Evolutionary conservation across 2,329 filamentous ascomycete genomes (phyloP).

Genomic region (Boeremia exigua): DNA sequence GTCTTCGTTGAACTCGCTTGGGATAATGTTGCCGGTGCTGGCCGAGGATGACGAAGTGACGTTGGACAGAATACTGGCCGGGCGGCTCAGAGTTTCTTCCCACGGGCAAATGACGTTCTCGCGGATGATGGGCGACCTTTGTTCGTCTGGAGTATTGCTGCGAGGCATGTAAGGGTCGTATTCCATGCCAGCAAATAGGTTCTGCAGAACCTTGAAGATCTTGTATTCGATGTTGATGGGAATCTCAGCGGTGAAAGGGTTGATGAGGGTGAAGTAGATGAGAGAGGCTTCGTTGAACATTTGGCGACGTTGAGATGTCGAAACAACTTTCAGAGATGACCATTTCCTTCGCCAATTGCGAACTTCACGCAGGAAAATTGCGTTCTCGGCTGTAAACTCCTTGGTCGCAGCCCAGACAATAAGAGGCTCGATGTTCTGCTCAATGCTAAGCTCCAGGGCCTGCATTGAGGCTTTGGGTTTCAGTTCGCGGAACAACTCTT

Average conservation of each 20-base stretch:
- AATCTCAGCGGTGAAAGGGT: slow-evolving; percentile 46
- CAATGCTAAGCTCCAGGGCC: slow-evolving; percentile 43
- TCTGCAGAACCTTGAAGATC: slow-evolving; percentile 45
- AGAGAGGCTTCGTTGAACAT: slow-evolving; percentile 48
- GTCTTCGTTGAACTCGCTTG: slow-evolving; percentile 43
- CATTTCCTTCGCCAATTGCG: slow-evolving; percentile 48
- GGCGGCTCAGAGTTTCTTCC: slow-evolving; percentile 44
- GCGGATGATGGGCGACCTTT: slow-evolving; percentile 28
- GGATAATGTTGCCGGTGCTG: slow-evolving; percentile 36
- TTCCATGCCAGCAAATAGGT: slow-evolving; percentile 39
- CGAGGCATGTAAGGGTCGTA: slow-evolving; percentile 46
- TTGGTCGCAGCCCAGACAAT: slow-evolving; percentile 46
- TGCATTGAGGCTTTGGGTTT: slow-evolving; percentile 47
- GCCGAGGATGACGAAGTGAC: slow-evolving; percentile 33
- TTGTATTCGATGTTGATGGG: slow-evolving; percentile 51
- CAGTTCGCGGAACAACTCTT: slow-evolving; percentile 34
- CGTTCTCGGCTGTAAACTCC: slow-evolving; percentile 48
- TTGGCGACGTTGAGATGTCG: slow-evolving; percentile 41
- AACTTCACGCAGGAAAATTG: slow-evolving; percentile 48
- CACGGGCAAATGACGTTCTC: slow-evolving; percentile 49
- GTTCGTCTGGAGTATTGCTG: slow-evolving; percentile 30
- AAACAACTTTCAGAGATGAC: slow-evolving; percentile 32
- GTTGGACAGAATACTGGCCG: slow-evolving; percentile 40
- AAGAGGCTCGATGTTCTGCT: slow-evolving; percentile 44
- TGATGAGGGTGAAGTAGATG: slow-evolving; percentile 48